Base-by-base conservation (phyloP, 2,329 filamentous ascomycete genomes). In the Aquanectria penicillioides region DNA sequence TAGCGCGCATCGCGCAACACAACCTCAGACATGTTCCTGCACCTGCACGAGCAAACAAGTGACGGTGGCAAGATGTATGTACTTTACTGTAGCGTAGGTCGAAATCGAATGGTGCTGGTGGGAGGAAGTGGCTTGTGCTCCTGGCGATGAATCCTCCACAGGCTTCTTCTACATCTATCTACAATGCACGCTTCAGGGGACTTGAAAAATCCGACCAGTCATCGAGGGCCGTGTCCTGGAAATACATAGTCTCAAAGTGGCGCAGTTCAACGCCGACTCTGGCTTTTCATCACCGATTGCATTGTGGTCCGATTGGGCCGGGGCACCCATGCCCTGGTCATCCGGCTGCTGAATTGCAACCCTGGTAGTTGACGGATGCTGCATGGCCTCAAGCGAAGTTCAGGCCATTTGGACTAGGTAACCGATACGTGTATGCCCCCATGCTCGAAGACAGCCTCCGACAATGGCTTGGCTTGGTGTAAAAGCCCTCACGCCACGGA, bases 1-100 rank as follows among this genome's bases (percentile, higher is more conserved):
- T 63, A 68, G 4, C 25, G 23, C 2, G 56, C 65, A 46, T 65
- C 37, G 4, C 65, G 65, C 5, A 68, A n/a, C 2, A 33, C n/a
- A 3, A 67, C 25, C 0, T 50, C 52, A 37, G 60, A 40, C 65
- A 68, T 67, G 12, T 31, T 36, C 15, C 40, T 47, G 47, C 12
- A 31, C 15, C 28, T 17, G 28, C 4, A 29, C n/a, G n/a, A n/a
- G n/a, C n/a, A n/a, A n/a, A 10, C 11, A 22, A 33, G 26, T 38
- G 51, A 51, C 25, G 5, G 15, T 44, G 46, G 41, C 41, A 34
- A 48, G 15, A 28, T 47, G 25, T 15, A n/a, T n/a, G n/a, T n/a
- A n/a, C n/a, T n/a, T n/a, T n/a, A n/a, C n/a, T n/a, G n/a, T n/a
- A n/a, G n/a, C n/a, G n/a, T n/a, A n/a, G n/a, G n/a, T n/a, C n/a